phyloP scores from a whole-genome alignment of 352 stramenopile genomes.

The Phytophthora melonis region DNA sequence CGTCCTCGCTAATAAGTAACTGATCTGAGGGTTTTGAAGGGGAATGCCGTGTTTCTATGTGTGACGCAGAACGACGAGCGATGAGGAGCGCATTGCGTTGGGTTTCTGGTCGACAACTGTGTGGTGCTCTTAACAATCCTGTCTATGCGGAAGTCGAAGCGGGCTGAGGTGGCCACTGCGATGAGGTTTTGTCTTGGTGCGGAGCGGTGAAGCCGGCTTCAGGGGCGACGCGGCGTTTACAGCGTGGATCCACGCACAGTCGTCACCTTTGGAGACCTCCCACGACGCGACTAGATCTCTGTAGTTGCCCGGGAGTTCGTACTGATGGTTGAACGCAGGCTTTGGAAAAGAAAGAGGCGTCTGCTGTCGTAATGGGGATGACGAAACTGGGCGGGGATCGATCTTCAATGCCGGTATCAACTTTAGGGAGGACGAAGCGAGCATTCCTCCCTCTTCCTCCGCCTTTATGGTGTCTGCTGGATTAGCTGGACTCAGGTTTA shows the following conservation, averaged over 20 bases:
- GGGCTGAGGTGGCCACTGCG: constrained; percentile 1
- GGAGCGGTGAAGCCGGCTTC: constrained; percentile 15
- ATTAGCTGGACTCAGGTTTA: not conserved
- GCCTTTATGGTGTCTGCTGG: not conserved
- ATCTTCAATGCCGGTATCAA: constrained; percentile 1
- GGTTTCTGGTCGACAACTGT: not conserved
- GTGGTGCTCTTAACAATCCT: constrained; percentile 5
- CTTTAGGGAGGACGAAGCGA: not conserved
- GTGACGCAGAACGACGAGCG: not conserved
- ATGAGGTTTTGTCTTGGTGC: constrained; percentile 6
- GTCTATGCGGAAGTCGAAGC: constrained; percentile 8
- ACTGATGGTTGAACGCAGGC: not conserved
- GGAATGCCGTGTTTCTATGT: not conserved
- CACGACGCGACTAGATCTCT: constrained; percentile 24
- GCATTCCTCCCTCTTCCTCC: not conserved
- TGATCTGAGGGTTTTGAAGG: constrained; percentile 6
- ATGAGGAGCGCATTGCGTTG: constrained; percentile 14
- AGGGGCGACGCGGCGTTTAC: constrained; percentile 31
- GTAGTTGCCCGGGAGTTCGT: constrained; percentile 29
- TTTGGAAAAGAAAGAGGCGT: not conserved
- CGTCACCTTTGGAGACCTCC: constrained; percentile 14
- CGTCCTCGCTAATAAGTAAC: constrained; percentile 19
- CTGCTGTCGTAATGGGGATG: not conserved
- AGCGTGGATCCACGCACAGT: constrained; percentile 25
- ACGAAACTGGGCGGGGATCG: not conserved